phyloP scores from a whole-genome alignment of 352 stramenopile species.

The Phytopythium kandeliae region DNA sequence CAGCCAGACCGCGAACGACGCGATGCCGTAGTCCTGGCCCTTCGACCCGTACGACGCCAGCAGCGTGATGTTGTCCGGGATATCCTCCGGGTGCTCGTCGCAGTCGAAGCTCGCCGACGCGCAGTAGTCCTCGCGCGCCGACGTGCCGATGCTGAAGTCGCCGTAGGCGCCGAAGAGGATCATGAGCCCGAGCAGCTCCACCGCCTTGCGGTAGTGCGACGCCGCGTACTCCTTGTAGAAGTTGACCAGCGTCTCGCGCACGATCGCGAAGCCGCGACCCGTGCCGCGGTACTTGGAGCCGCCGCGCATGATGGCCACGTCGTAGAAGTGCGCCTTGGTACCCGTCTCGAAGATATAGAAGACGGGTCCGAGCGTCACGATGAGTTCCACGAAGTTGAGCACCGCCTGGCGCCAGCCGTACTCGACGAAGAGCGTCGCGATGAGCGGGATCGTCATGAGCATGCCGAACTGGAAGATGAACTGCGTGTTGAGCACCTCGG shows the following conservation, averaged over 20 bases:
- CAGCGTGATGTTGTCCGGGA: constrained; percentile 67
- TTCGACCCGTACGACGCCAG: constrained; percentile 78
- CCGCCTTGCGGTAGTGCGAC: constrained; percentile 77
- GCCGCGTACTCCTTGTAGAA: constrained; percentile 86
- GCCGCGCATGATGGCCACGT: constrained; percentile 82
- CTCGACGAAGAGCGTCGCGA: constrained; percentile 79
- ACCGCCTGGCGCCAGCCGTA: constrained; percentile 79
- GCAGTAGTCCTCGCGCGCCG: constrained; percentile 54
- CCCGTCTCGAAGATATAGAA: constrained; percentile 88
- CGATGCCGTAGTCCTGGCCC: constrained; percentile 81
- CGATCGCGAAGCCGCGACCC: constrained; percentile 79
- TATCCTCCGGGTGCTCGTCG: constrained; percentile 34
- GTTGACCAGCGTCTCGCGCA: constrained; percentile 79
- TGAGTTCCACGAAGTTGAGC: constrained; percentile 73
- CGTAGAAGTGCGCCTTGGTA: constrained; percentile 83
- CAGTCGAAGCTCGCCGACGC: constrained; percentile 41
- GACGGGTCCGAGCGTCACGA: constrained; percentile 76
- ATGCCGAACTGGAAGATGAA: constrained; percentile 89
- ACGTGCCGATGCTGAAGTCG: constrained; percentile 72
- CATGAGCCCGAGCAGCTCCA: constrained; percentile 78
- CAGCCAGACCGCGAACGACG: constrained; percentile 85
- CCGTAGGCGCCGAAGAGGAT: constrained; percentile 76
- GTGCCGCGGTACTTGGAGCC: constrained; percentile 84
- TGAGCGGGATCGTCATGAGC: constrained; percentile 83
- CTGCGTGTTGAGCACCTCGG: constrained; percentile 77